Evolutionary conservation across 345 rosid species (phyloP), one percentile per base, ranked within the genome.

Genomic region (Limnanthes douglasii): DNA sequence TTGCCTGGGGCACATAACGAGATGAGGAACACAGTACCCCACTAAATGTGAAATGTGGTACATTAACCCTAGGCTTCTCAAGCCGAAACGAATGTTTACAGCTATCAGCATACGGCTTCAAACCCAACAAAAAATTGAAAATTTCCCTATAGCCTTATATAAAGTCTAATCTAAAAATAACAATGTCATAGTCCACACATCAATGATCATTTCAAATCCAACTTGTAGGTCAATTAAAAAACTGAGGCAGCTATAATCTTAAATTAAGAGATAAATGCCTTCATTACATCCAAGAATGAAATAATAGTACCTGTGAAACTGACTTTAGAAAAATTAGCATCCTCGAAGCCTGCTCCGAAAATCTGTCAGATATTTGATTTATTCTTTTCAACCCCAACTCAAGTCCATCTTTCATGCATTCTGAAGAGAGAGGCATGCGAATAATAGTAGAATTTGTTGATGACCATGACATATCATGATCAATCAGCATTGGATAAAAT

Each of bases 341-440:
- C 37, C 84, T 64, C 21, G 94, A 81, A 17, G 84, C 77, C 48
- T 81, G 78, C 48, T 78, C 81, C 72, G 59, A 50, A 60, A 70
- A 68, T 60, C 57, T 69, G 29, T 86, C 77, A 64, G 64, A 61
- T 57, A 68, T 61, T 50, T 55, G 71, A 49, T 74, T 70, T 43
- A 81, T 69, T 61, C 66, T 70, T 49, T 39, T 39, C 49, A 66
- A 38, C 41, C 92, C 96, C 53, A 64, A 33, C 59, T 81, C 76
- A 60, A 70, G 69, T 49, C 92, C 94, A 66, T 75, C 76, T 44
- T 66, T 64, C 63, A 77, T 59, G 57, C 73, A 70, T 37, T 72
- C 81, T 29, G 72, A 59, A 19, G 96, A 74, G 30, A 86, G 52
- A 50, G 96, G 94, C 92, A 86, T 86, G 50, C 96, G 80, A 47